Conservation (phyloP, 1,139 yeast species). For the Schwanniomyces etchellsii region DNA sequence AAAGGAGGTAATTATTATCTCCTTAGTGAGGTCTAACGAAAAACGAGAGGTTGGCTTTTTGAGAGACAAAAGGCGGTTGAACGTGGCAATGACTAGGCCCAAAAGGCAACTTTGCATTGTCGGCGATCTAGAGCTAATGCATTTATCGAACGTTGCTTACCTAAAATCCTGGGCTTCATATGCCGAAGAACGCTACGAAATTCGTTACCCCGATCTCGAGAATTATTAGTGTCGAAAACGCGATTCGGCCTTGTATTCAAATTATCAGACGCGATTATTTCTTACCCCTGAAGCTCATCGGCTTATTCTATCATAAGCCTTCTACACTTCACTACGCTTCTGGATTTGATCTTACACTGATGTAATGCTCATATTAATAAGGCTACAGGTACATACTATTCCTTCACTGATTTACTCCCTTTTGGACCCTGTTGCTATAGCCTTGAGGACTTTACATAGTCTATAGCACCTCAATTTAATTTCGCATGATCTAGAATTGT, state of each 20-base stretch:
- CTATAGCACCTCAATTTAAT: no score
- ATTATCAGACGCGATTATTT: neutral
- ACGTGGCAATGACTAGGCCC: slow-evolving; percentile 91
- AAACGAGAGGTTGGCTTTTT: slow-evolving; percentile 68
- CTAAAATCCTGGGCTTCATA: slow-evolving; percentile 64
- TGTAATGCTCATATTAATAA: no score
- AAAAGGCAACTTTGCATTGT: slow-evolving; percentile 78
- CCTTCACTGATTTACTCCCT: no score
- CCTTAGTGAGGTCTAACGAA: slow-evolving; percentile 42
- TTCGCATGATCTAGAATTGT: no score
- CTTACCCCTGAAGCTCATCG: no score
- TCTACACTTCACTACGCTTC: no score
- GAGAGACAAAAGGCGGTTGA: slow-evolving; percentile 46
- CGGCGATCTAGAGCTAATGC: slow-evolving; percentile 71
- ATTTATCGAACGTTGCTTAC: slow-evolving; percentile 38
- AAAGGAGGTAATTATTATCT: slow-evolving; percentile 67
- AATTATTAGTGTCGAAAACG: slow-evolving; percentile 13
- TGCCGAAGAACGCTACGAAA: slow-evolving; percentile 63
- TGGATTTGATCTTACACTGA: no score
- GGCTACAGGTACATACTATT: no score
- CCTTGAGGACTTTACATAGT: no score
- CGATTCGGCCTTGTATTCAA: neutral
- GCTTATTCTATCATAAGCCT: no score
- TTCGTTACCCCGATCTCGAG: slow-evolving; percentile 56
- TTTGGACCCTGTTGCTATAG: no score